phyloP scores from a whole-genome alignment of 1,284 basidiomycete genomes.

The Trametes sp. region DNA sequence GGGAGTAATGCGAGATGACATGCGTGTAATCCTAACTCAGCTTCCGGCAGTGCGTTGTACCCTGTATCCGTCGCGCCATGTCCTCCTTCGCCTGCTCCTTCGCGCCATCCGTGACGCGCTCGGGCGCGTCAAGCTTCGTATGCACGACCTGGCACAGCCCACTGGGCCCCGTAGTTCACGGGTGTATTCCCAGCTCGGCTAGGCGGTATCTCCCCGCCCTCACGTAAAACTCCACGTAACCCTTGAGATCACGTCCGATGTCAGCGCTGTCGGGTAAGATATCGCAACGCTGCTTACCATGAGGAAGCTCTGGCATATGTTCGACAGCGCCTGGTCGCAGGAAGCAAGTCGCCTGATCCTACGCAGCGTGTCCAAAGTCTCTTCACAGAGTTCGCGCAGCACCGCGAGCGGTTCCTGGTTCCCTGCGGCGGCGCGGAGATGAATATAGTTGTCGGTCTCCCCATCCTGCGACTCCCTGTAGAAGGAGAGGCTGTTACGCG shows the following conservation, averaged over 20 bases:
- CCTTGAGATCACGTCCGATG: slow-evolving; percentile 1
- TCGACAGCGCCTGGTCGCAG: background rate
- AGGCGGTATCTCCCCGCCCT: slow-evolving; percentile 18
- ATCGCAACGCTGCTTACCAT: background rate
- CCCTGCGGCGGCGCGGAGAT: slow-evolving; percentile 6
- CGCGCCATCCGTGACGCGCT: slow-evolving; percentile 78
- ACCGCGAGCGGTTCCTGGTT: background rate
- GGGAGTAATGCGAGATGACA: background rate
- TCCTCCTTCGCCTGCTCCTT: slow-evolving; percentile 82
- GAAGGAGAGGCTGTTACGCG: slow-evolving; percentile 15
- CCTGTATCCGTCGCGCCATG: slow-evolving; percentile 72
- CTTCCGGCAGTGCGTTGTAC: slow-evolving; percentile 77
- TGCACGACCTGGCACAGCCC: no score
- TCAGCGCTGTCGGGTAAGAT: no score
- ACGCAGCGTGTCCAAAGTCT: slow-evolving; percentile 1
- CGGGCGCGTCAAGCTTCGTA: no score
- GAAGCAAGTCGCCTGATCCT: background rate
- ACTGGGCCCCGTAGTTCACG: no score
- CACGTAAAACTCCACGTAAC: slow-evolving; percentile 23
- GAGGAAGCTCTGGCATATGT: background rate
- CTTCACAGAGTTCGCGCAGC: background rate
- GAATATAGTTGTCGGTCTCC: slow-evolving; percentile 17
- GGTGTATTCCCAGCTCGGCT: slow-evolving; percentile 11
- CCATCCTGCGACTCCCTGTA: slow-evolving; percentile 19
- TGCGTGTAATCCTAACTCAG: slow-evolving; percentile 44